Conservation (phyloP, 2,329 filamentous ascomycete genomes). For the Monosporascus sp. region DNA sequence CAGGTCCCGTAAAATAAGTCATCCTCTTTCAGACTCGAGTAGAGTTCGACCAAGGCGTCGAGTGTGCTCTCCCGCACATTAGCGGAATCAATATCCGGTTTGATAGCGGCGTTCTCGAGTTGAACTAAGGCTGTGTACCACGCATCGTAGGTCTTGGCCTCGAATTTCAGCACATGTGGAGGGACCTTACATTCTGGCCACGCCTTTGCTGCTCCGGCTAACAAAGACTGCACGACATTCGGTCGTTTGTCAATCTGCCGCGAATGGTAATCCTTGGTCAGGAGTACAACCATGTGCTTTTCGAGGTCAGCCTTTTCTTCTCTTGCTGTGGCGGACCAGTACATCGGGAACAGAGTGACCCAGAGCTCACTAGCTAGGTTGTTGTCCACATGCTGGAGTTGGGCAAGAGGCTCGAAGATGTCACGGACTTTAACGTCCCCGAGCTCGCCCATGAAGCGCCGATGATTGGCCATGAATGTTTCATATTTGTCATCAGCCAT, state of each 20-base stretch:
- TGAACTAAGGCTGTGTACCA: slow-evolving; percentile 95
- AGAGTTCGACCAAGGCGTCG: slow-evolving; percentile 91
- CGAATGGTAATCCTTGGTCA: slow-evolving; percentile 94
- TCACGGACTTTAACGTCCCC: slow-evolving; percentile 84
- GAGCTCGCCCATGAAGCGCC: slow-evolving; percentile 77
- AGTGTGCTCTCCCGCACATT: slow-evolving; percentile 88
- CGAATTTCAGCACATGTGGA: slow-evolving; percentile 91
- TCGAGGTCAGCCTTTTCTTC: slow-evolving; percentile 90
- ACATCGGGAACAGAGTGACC: slow-evolving; percentile 86
- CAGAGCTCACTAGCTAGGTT: slow-evolving; percentile 84
- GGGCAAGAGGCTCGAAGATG: slow-evolving; percentile 80
- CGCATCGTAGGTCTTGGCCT: slow-evolving; percentile 88
- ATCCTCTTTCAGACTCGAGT: slow-evolving; percentile 85
- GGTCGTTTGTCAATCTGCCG: slow-evolving; percentile 91
- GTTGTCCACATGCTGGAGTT: slow-evolving; percentile 85
- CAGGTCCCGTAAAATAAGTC: slow-evolving; percentile 97
- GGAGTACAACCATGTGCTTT: slow-evolving; percentile 79
- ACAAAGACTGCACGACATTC: slow-evolving; percentile 88
- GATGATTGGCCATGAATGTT: slow-evolving; percentile 69
- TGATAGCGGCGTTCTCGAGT: slow-evolving; percentile 83
- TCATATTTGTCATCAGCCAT: slow-evolving; percentile 84
- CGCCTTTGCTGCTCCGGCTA: slow-evolving; percentile 81
- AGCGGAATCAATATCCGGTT: slow-evolving; percentile 77
- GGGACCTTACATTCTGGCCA: slow-evolving; percentile 88
- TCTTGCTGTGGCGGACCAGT: slow-evolving; percentile 81